Base-by-base conservation (phyloP, 2,329 filamentous ascomycete species). In the Byssothecium circinans region DNA sequence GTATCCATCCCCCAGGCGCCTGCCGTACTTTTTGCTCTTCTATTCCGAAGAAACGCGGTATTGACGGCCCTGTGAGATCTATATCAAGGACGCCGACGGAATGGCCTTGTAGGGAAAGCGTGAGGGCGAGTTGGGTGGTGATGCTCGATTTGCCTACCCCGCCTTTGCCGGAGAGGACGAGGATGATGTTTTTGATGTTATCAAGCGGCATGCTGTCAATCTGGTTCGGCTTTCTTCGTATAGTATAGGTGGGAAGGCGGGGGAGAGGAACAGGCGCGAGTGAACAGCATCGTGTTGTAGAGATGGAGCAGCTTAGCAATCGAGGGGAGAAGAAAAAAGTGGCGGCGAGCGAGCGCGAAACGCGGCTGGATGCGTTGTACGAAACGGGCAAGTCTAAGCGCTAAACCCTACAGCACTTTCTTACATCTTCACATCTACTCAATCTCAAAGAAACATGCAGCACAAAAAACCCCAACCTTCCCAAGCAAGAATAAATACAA, bases 131-230 rank as follows among this genome's bases (percentile, higher is more conserved):
- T 71, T 99, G 94, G 1, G 92, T 95, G 0, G 94, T 97, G n/a
- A 96, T 86, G 43, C 91, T 96, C 35, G 92, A 97, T 78, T 99
- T 99, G 49, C 94, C 94, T 17, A 99, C 94, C 60, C 94, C 94
- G 65, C 94, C 94, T 81, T 99, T 99, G 61, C 94, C 94, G 11
- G 94, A 97, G 39, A 99, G 86, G 53, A 89, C 88, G 60, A 94
- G 81, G 56, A 91, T 78, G 54, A 94, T 86, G 67, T 91, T 85
- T 63, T 89, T 87, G 63, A 92, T 81, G 59, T 86, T 85, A 44
- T 81, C 72, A 22, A 88, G 78, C 51, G 84, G 86, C 84, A 87
- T 88, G 19, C n/a, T n/a, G n/a, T 65, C 58, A 68, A 46, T 58
- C 64, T 4, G 64, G 63, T 6, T 52, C 53, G 27, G 39, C 43